phyloP scores from a whole-genome alignment of 2,329 filamentous ascomycete genomes.

The Botrytis galanthina region DNA sequence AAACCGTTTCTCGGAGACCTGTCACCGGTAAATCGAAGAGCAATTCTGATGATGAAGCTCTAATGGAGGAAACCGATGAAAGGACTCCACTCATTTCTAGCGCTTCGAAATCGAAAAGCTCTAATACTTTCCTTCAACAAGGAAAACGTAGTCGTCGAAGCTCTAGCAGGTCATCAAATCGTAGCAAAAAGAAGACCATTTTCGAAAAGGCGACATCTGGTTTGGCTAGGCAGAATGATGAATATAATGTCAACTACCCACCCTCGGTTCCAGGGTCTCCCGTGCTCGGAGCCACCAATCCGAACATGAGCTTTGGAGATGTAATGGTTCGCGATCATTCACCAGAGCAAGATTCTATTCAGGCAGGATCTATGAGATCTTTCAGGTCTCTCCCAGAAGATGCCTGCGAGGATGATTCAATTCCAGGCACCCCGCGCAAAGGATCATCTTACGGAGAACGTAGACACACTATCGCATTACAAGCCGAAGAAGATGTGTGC shows the following conservation, averaged over 20 bases:
- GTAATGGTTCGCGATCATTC: slow-evolving; percentile 68
- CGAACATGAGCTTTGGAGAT: slow-evolving; percentile 62
- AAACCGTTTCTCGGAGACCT: slow-evolving; percentile 29
- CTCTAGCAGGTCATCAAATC: slow-evolving; percentile 46
- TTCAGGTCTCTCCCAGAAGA: slow-evolving; percentile 19
- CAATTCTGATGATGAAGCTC: slow-evolving; percentile 47
- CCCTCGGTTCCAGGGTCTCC: slow-evolving; percentile 66
- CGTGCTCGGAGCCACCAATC: slow-evolving; percentile 47
- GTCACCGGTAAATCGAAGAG: slow-evolving; percentile 37
- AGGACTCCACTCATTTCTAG: slow-evolving; percentile 53
- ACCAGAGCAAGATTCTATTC: slow-evolving; percentile 24
- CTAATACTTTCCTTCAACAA: slow-evolving; percentile 26
- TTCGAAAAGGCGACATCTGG: slow-evolving; percentile 33
- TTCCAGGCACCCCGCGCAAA: slow-evolving; percentile 28
- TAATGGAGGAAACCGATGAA: slow-evolving; percentile 51
- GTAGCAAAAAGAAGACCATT: slow-evolving; percentile 40
- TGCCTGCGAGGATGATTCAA: slow-evolving; percentile 38
- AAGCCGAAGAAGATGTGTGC: slow-evolving; percentile 85
- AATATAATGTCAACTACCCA: slow-evolving; percentile 66
- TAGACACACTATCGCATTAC: slow-evolving; percentile 58
- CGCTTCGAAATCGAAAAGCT: slow-evolving; percentile 41
- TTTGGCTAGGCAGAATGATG: slow-evolving; percentile 41
- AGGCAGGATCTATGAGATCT: slow-evolving; percentile 27
- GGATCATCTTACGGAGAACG: slow-evolving; percentile 39
- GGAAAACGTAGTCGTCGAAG: slow-evolving; percentile 32